Evolutionary conservation across 768 basidiomycete genomes (phyloP), one percentile per base, ranked within the genome.

Genomic region (Tulasnella sp.): DNA sequence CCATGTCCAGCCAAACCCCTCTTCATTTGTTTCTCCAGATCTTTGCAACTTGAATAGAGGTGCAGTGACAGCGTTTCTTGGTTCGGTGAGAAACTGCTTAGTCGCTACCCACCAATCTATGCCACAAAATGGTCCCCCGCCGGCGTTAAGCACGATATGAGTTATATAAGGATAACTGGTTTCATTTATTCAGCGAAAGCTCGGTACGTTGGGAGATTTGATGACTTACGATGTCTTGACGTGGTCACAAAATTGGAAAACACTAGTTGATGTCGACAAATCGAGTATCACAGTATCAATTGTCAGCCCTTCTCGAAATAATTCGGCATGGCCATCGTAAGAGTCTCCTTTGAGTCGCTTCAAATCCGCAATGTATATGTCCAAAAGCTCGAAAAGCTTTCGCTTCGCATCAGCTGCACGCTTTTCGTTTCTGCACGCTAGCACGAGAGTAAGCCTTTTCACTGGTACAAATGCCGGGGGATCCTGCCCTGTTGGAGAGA

Each of bases 1-100:
- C 84, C 86, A 91, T 5, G 79, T 74, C 72, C 74, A 81, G 2
- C 88, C 88, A 0, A 88, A 65, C 4, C 80, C 78, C 56, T 91
- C 85, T 3, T 66, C 64, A 56, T 76, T 83, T 44, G 72, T 57
- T 55, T 78, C 72, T 6, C 82, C 84, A 9, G 53, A 60, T 25
- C 69, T 63, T 61, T 90, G 84, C 3, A 69, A 52, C 59, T 79
- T 74, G 63, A 63, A 87, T 12, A 47, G 57, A 1, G 83, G 84
- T 3, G 65, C 51, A 4, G 79, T 77, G 37, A 83, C 62, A 3
- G 72, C 68, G 12, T 56, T 58, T 42, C 79, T 59, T 15, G 73
- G 72, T 33, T 70, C 59, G 0, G 60, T 62, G 9, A 71, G 27
- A n/a, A 81, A 49, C 57, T 84, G 76, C 19, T 64, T 63, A 33